Base-by-base conservation (phyloP, 495 filamentous ascomycete species). In the Talaromyces thailandensis region DNA sequence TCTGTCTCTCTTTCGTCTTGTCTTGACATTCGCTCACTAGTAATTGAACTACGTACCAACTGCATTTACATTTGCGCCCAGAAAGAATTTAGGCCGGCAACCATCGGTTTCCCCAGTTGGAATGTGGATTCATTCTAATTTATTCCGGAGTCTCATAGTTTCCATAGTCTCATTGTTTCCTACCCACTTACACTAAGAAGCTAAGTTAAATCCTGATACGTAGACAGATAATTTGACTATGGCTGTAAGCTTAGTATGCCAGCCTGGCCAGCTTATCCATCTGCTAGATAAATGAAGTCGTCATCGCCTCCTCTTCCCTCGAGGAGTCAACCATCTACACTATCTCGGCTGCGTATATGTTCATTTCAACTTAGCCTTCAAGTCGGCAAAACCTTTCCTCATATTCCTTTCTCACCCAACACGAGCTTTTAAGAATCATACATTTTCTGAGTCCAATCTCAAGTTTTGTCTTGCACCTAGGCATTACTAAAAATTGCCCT, bases 251-350 rank as follows among this genome's bases (percentile, higher is more conserved):
- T 28, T 7, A 48, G 43, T 8, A 48, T 48, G 43, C 24, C 51
- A 28, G 51, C 9, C 51, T 55, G 28, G 23, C 51, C 8, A 55
- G 16, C 51, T 55, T 25, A 55, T 14, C 21, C 5, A 26, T 55
- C 26, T 55, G 8, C 26, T 55, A 55, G n/a, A 55, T 55, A 55
- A 26, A 55, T 55, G 51, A 55, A 55, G 51, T 55, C 51, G 51
- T 55, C 51, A 55, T 55, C 51, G 51, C 51, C 51, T 55, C 51
- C 51, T 28, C 51, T 48, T 48, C 6, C 43, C n/a, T 18, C 35
- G 18, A 48, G 9, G 18, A 48, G 8, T 48, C 43, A 18, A 48
- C 43, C 40, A 37, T 37, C 35, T 37, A 9, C 16, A 21, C 43
- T 21, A 48, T 48, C 43, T 48, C n/a, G n/a, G 40, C 16, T 45